phyloP scores from a whole-genome alignment of 257 asterid genomes.

The Salvia miltiorrhiza region DNA sequence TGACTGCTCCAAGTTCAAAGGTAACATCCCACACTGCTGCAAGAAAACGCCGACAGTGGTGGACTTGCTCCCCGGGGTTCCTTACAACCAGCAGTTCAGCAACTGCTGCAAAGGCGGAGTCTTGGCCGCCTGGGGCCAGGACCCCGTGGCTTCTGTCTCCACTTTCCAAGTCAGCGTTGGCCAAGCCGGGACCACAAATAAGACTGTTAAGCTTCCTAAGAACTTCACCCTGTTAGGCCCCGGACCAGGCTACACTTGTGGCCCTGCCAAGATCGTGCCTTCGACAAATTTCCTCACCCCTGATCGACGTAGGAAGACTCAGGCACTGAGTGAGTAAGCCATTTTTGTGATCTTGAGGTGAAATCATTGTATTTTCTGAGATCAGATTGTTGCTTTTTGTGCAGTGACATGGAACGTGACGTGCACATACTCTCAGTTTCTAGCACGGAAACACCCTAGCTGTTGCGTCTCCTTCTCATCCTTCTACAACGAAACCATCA shows the following conservation, averaged over 20 bases:
- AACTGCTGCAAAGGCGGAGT: slow-evolving; percentile 85
- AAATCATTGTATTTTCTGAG: neutral
- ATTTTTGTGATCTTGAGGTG: neutral
- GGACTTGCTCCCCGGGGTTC: slow-evolving; percentile 72
- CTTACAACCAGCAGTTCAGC: slow-evolving; percentile 68
- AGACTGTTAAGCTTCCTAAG: slow-evolving; percentile 70
- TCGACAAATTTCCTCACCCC: slow-evolving; percentile 61
- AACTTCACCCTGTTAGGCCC: slow-evolving; percentile 74
- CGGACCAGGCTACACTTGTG: slow-evolving; percentile 78
- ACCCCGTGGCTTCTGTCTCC: slow-evolving; percentile 52
- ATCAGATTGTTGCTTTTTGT: neutral
- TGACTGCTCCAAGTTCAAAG: slow-evolving; percentile 79
- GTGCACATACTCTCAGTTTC: slow-evolving; percentile 71
- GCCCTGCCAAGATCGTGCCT: slow-evolving; percentile 73
- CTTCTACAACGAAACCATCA: slow-evolving; percentile 76
- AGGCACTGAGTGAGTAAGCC: slow-evolving; percentile 55
- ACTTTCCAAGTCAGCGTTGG: slow-evolving; percentile 70
- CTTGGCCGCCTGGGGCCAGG: slow-evolving; percentile 67
- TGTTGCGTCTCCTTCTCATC: slow-evolving; percentile 83
- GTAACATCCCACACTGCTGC: slow-evolving; percentile 76
- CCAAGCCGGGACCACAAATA: slow-evolving; percentile 70
- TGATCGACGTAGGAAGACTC: slow-evolving; percentile 70
- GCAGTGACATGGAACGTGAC: slow-evolving; percentile 88
- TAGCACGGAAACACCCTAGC: slow-evolving; percentile 62
- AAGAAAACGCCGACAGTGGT: slow-evolving; percentile 61